Percentiles rank a stretch among this genome's conserved stretches.
Evolutionary conservation across 2,329 filamentous ascomycete species (phyloP).

Genomic region (Neurospora crassa): DNA sequence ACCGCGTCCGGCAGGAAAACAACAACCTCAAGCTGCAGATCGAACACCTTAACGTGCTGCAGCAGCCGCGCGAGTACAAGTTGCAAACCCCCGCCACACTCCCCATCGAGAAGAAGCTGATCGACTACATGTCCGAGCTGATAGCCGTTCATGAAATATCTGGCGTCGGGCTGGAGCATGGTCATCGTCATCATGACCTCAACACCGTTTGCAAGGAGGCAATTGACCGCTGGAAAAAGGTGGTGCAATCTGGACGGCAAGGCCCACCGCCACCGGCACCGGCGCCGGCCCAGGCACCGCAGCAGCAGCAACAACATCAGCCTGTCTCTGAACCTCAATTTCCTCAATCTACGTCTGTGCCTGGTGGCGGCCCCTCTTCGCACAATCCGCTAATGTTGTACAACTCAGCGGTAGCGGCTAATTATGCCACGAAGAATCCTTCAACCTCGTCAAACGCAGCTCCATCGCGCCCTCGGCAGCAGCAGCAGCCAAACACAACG

Average conservation of each 20-base stretch:
- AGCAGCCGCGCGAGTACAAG: conserved; percentile 52
- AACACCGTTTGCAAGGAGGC: conserved; percentile 41
- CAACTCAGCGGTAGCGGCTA: neutral
- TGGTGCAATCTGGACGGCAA: conserved; percentile 18
- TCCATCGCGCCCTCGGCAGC: neutral
- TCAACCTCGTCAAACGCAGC: neutral
- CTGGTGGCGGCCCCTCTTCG: neutral
- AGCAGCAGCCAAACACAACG: neutral
- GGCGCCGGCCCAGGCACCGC: neutral
- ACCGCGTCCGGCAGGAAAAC: conserved; percentile 45
- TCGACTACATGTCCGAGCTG: conserved; percentile 37
- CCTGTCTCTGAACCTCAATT: neutral
- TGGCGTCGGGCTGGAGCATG: conserved; percentile 35
- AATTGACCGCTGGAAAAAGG: conserved; percentile 53
- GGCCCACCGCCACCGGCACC: neutral
- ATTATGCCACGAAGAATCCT: neutral
- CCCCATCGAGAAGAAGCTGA: conserved; percentile 38
- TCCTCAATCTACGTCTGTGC: neutral
- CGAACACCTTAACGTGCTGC: conserved; percentile 47
- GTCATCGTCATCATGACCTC: conserved; percentile 44
- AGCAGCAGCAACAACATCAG: neutral
- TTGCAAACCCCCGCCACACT: conserved; percentile 42
- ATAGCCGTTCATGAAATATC: conserved; percentile 28
- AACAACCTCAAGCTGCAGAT: conserved; percentile 47
- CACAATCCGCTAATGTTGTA: neutral